Percentiles rank a stretch among this genome's conserved stretches.
These are phyloP conservation scores for Fusarium illudens DNA, from an alignment of 2,329 filamentous ascomycete genomes.

Conservation along the genomic window DNA sequence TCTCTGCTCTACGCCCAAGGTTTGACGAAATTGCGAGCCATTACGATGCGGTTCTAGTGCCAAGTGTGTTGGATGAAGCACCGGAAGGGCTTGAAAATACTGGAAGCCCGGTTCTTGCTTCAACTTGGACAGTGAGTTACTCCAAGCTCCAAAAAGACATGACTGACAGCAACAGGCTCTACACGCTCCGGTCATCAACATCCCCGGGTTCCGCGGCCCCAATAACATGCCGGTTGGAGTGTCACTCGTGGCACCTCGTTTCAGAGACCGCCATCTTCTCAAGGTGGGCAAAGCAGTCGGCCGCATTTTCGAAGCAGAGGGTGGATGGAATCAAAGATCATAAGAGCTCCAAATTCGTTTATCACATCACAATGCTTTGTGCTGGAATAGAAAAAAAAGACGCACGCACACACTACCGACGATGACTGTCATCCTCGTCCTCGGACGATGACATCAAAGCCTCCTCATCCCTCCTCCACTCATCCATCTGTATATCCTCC, in stretches of 20 bases:
- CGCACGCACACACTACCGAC: neutral
- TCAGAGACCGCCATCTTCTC: constrained; percentile 55
- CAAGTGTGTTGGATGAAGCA: constrained; percentile 68
- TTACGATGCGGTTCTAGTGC: constrained; percentile 66
- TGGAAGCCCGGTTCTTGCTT: constrained; percentile 62
- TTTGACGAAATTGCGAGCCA: constrained; percentile 60
- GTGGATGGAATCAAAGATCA: constrained; percentile 29
- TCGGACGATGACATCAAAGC: constrained; percentile 28
- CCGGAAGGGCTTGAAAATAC: constrained; percentile 62
- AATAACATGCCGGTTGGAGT: constrained; percentile 65
- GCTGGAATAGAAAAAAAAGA: neutral
- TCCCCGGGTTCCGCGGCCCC: constrained; percentile 67
- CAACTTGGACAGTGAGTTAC: constrained; percentile 60
- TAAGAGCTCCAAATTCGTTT: neutral
- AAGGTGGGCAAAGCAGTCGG: constrained; percentile 50
- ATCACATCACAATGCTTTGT: neutral
- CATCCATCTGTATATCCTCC: constrained; percentile 44
- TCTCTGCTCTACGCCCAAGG: constrained; percentile 61
- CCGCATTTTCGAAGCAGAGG: constrained; percentile 43
- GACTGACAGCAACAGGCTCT: constrained; percentile 47
- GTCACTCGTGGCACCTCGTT: constrained; percentile 58
- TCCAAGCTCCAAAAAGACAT: constrained; percentile 42
- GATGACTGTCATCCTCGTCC: constrained; percentile 13
- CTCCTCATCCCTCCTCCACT: constrained; percentile 47
- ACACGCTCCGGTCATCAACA: constrained; percentile 68